Evolutionary conservation across 148 eudicot species (phyloP).

Genomic region (Arctostaphylos glauca): DNA sequence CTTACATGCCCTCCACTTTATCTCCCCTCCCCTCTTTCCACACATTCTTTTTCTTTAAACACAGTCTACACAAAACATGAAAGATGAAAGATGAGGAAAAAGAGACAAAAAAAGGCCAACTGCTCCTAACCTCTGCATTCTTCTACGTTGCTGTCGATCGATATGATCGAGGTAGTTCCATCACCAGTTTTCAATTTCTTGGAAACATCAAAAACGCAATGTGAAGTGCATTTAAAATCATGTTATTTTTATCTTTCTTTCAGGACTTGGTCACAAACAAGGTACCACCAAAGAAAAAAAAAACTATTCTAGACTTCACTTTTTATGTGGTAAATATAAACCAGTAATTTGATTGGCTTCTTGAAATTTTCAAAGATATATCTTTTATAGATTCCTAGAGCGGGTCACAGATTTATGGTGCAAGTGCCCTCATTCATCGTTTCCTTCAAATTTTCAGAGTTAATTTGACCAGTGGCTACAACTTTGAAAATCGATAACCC

Average conservation of each 20-base stretch:
- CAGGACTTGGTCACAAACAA: neutral
- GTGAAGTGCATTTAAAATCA: neutral
- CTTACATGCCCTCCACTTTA: neutral
- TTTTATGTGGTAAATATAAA: neutral
- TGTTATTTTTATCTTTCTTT: neutral
- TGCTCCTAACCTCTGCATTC: neutral
- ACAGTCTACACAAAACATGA: neutral
- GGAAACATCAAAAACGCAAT: neutral
- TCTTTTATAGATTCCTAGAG: neutral
- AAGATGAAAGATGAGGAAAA: neutral
- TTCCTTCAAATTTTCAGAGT: neutral
- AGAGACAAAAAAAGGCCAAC: neutral
- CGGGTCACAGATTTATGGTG: neutral
- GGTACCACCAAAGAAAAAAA: neutral
- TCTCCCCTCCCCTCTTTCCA: neutral
- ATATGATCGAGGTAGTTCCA: neutral
- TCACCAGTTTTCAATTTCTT: neutral
- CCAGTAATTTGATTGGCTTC: neutral
- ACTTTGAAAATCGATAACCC: neutral
- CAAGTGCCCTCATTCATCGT: neutral
- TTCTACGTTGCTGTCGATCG: neutral
- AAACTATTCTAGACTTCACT: neutral
- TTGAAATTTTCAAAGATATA: neutral
- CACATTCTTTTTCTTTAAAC: neutral
- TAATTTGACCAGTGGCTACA: neutral